A percentile compares a stretch with the other conserved stretches of the same genome.
Evolutionary conservation across 441 rosid species (phyloP).

Genomic region (Lepidium campestre): DNA sequence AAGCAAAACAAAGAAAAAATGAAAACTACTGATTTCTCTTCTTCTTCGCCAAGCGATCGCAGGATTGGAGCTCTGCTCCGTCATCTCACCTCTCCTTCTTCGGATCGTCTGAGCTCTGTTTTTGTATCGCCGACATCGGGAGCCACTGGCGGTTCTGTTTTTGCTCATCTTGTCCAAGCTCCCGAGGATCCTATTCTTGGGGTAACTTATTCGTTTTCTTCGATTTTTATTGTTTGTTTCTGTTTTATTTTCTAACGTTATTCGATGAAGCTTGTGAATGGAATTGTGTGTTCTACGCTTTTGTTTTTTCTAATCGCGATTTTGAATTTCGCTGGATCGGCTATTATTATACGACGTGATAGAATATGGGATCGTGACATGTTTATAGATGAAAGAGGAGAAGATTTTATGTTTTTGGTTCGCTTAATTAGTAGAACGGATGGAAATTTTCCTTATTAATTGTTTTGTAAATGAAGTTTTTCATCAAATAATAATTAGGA

Average conservation of each 20-base stretch:
- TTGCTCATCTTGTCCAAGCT: conserved; percentile 77
- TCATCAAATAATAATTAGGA: no score
- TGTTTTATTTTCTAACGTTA: background rate
- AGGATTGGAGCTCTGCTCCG: conserved; percentile 54
- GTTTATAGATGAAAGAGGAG: background rate
- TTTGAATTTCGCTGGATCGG: conserved; percentile 4
- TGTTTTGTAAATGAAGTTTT: background rate
- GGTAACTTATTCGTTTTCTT: conserved; percentile 29
- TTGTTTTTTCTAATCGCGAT: background rate
- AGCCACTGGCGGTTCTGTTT: conserved; percentile 49
- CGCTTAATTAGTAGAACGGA: background rate
- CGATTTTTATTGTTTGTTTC: background rate
- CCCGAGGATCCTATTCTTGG: conserved; percentile 98
- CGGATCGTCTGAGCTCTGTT: conserved; percentile 28
- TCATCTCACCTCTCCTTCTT: conserved; percentile 35
- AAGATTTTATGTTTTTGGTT: background rate
- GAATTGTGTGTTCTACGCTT: background rate
- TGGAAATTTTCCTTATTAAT: background rate
- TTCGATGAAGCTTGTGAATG: background rate
- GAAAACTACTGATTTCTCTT: conserved; percentile 1
- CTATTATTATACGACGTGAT: background rate
- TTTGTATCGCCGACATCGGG: conserved; percentile 52
- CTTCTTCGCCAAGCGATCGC: conserved; percentile 48
- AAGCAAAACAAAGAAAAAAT: background rate
- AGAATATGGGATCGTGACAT: background rate